Evolutionary conservation across 352 stramenopile genomes (phyloP).

Genomic region (Thalassiosira pacifica): DNA sequence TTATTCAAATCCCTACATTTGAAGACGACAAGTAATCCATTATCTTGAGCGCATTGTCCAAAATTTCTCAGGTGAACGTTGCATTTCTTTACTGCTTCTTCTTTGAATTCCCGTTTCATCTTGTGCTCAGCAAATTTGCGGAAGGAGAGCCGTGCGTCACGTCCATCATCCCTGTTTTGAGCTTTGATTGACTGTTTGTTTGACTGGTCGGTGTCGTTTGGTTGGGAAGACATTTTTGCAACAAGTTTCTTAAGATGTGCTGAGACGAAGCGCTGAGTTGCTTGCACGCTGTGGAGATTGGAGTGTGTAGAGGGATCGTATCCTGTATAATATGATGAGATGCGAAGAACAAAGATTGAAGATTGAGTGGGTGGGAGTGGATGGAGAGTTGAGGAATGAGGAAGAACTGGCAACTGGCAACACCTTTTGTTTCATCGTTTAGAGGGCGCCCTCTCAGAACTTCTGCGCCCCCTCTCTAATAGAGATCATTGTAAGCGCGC

Average conservation of each 20-base stretch:
- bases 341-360: too few relatives aligned
- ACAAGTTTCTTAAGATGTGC: neutral
- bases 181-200: too few relatives aligned
- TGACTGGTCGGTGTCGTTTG: slow-evolving; percentile 16
- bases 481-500: too few relatives aligned
- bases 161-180: slow-evolving; percentile 61
- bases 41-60: slow-evolving; percentile 83
- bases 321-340: too few relatives aligned
- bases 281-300: neutral
- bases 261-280: neutral
- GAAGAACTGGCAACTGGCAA: too few relatives aligned
- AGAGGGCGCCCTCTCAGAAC: neutral
- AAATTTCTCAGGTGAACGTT: slow-evolving; percentile 79
- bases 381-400: neutral
- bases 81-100: slow-evolving; percentile 85
- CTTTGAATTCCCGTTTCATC: slow-evolving; percentile 85
- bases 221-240: slow-evolving; percentile 3
- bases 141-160: slow-evolving; percentile 71
- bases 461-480: neutral
- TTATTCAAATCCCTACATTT: slow-evolving; percentile 82
- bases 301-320: too few relatives aligned
- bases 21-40: slow-evolving; percentile 85
- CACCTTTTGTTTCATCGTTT: too few relatives aligned
- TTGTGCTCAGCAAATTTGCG: slow-evolving; percentile 80
- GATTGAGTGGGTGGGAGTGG: neutral